Evolutionary conservation across 1,284 basidiomycete species (phyloP), one percentile per base, ranked within the genome.

Genomic region (Ceratobasidium papillatum): DNA sequence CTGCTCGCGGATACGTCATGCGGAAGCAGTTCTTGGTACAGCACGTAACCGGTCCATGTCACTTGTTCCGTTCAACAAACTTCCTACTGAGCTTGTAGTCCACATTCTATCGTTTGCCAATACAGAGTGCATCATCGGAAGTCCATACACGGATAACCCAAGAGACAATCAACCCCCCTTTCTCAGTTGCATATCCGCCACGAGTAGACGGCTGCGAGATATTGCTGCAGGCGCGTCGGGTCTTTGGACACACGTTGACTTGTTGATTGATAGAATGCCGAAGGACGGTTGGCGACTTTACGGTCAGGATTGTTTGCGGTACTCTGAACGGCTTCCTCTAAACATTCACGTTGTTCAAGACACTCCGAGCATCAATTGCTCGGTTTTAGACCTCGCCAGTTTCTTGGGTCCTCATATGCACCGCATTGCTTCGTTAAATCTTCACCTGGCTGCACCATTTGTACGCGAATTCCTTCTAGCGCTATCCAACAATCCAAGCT

Each of bases 241-340:
- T 9, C 38, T 62, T 11, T 62, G 59, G 59, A 41, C 59, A n/a
- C 59, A 62, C 38, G 5, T 62, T n/a, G 59, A 62, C 59, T 25
- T 62, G n/a, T 1, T 9, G 22, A 41, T 62, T 2, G 25, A 22
- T 30, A 22, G 12, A 30, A 22, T 5, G 3, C 8, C 8, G 7
- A 12, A 17, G n/a, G 34, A 34, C n/a, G 22, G 25, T n/a, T 19
- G n/a, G 43, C 36, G 7, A 63, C 30, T 12, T 12, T 17, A 30
- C 19, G 61, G 38, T 17, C 38, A 14, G 41, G 4, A 1, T 30
- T 63, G 22, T 17, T 25, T 62, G 19, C 19, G 9, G 59, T 30
- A 30, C 8, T 38, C 59, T 9, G 41, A 11, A 14, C 59, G 17
- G n/a, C 34, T 22, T 2, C 38, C 34, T 1, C n/a, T 62, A 9